These are phyloP conservation scores for Kentomonas sorsogonicus DNA, from an alignment of 208 protist species.

Conservation along the genomic window DNA sequence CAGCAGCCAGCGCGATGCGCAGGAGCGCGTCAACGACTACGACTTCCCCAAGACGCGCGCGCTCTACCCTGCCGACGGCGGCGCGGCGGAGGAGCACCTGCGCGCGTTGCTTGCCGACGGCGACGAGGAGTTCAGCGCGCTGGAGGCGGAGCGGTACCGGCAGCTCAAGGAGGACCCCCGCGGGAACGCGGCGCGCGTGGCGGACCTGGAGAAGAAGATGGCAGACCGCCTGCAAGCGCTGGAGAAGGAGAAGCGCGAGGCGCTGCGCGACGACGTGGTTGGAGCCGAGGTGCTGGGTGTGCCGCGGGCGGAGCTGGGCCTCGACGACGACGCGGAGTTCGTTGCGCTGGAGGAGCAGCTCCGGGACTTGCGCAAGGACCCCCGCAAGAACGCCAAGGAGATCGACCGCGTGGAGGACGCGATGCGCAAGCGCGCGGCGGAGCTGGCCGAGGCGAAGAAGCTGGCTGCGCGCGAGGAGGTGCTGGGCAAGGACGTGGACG, in stretches of 20 bases:
- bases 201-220: constrained; percentile 15
- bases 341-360: constrained; percentile 38
- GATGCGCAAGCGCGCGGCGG: constrained; percentile 18
- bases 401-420: constrained; percentile 18
- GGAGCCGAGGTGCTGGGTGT: constrained; percentile 29
- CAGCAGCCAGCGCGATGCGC: too few relatives aligned
- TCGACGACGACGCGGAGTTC: constrained; percentile 41
- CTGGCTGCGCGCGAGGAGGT: constrained; percentile 7
- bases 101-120: constrained; percentile 18
- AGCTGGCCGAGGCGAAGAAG: constrained; percentile 15
- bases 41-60: constrained; percentile 44
- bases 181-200: constrained; percentile 27
- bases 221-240: constrained; percentile 19
- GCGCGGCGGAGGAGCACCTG: constrained; percentile 42
- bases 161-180: constrained; percentile 35
- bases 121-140: constrained; percentile 32
- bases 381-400: constrained; percentile 13
- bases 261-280: constrained; percentile 31
- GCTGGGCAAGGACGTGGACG: constrained; percentile 16
- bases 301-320: constrained; percentile 40
- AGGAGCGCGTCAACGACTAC: constrained; percentile 54
- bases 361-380: constrained; percentile 24
- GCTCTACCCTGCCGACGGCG: constrained; percentile 31
- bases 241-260: constrained; percentile 33
- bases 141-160: constrained; percentile 60